phyloP scores from a whole-genome alignment of 1,284 basidiomycete genomes.

The Mycocalia duriaeana region DNA sequence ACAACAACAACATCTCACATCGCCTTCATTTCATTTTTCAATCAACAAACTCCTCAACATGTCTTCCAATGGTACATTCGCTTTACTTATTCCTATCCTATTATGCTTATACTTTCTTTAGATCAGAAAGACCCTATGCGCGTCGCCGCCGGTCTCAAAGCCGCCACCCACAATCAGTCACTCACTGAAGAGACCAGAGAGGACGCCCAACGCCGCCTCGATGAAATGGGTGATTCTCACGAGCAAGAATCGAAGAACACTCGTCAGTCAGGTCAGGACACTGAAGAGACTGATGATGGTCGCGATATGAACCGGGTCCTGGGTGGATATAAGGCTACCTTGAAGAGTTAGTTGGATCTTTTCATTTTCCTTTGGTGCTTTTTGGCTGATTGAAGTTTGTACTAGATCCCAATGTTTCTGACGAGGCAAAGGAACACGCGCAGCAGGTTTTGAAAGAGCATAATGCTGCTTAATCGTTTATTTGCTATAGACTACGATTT shows the following conservation, averaged over 20 bases:
- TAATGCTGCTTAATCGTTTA: neutral
- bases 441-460: neutral
- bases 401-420: neutral
- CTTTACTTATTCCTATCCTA: no score
- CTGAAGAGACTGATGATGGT: no score
- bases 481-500: no score
- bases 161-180: neutral
- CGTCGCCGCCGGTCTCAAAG: neutral
- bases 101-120: no score
- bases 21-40: no score
- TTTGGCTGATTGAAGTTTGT: neutral
- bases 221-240: neutral
- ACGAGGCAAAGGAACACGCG: neutral
- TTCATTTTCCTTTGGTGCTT: neutral
- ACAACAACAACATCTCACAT: no score
- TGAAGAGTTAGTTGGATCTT: neutral
- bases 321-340: neutral
- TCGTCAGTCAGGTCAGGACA: no score
- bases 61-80: no score
- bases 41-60: no score
- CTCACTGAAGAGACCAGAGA: neutral
- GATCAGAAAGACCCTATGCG: neutral
- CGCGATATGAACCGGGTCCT: neutral
- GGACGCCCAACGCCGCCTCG: neutral
- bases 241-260: no score